Conservation (phyloP, 805 yeast genomes). For the Candida pseudoglaebosa region DNA sequence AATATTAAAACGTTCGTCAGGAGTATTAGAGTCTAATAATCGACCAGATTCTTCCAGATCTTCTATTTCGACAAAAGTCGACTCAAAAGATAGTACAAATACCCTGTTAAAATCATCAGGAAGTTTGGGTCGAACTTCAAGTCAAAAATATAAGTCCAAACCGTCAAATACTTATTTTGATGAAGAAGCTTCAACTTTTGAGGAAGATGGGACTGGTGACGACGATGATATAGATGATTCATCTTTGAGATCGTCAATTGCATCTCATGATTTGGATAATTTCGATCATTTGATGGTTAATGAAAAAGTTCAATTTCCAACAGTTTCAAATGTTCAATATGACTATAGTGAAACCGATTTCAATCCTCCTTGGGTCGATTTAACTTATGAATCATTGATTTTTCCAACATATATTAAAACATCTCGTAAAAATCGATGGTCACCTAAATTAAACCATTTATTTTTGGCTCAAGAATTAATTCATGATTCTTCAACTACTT, state of each 20-base stretch:
- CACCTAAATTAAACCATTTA: slow-evolving; percentile 47
- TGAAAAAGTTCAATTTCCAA: slow-evolving; percentile 15
- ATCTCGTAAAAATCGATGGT: slow-evolving; percentile 41
- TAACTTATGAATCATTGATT: slow-evolving; percentile 34
- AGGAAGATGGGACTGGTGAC: background rate
- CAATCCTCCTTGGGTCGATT: slow-evolving; percentile 26
- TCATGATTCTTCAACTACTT: slow-evolving; percentile 9
- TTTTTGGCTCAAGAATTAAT: slow-evolving; percentile 65
- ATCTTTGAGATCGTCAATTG: background rate
- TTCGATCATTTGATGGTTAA: slow-evolving; percentile 11
- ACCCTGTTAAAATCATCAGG: background rate
- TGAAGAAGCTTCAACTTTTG: slow-evolving; percentile 2
- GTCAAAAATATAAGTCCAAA: slow-evolving; percentile 3
- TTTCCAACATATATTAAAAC: slow-evolving; percentile 56
- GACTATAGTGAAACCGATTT: slow-evolving; percentile 9
- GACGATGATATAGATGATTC: slow-evolving; percentile 1
- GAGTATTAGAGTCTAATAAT: background rate
- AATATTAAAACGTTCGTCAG: slow-evolving; percentile 3
- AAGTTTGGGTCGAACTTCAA: background rate
- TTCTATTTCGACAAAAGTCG: background rate
- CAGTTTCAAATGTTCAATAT: slow-evolving; percentile 5
- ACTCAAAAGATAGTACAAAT: background rate
- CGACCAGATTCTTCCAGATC: background rate
- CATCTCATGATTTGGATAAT: background rate
- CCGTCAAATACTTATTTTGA: slow-evolving; percentile 2